phyloP scores from a whole-genome alignment of 345 rosid genomes.

The Hevea brasiliensis region DNA sequence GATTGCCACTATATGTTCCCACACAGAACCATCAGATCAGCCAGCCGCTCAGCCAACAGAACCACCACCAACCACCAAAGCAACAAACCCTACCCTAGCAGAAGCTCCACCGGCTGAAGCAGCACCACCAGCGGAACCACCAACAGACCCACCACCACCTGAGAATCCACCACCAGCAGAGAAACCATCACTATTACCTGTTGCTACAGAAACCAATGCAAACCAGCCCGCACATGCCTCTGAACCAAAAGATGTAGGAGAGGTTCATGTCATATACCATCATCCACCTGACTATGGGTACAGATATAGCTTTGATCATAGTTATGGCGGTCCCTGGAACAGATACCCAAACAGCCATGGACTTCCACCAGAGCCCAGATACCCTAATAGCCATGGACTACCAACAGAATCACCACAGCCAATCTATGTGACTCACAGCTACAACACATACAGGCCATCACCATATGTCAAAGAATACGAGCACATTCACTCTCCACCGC shows the following conservation, averaged over 20 bases:
- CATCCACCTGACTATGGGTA: conserved; percentile 48
- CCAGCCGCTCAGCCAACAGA: conserved; percentile 46
- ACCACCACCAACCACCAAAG: conserved; percentile 22
- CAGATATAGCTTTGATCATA: conserved; percentile 34
- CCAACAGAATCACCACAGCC: conserved; percentile 37
- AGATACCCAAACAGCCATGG: conserved; percentile 28
- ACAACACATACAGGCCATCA: conserved; percentile 59
- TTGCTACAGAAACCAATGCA: conserved; percentile 30
- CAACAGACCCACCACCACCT: conserved; percentile 36
- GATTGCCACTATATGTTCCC: conserved; percentile 56
- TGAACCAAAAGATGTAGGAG: conserved; percentile 47
- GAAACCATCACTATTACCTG: conserved; percentile 35
- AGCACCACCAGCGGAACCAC: conserved; percentile 44
- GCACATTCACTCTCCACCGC: conserved; percentile 39
- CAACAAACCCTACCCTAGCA: conserved; percentile 39
- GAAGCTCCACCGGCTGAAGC: conserved; percentile 44
- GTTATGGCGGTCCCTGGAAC: conserved; percentile 32
- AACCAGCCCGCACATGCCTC: conserved; percentile 29
- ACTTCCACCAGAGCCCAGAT: conserved; percentile 23
- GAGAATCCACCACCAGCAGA: conserved; percentile 34
- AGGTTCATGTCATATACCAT: conserved; percentile 49
- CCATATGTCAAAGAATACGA: conserved; percentile 54
- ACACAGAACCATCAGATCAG: conserved; percentile 38
- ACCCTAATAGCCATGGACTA: conserved; percentile 22
- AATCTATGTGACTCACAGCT: conserved; percentile 48